Evolutionary conservation across 139 green algal species (phyloP).

Genomic region (Chlorella sp.): DNA sequence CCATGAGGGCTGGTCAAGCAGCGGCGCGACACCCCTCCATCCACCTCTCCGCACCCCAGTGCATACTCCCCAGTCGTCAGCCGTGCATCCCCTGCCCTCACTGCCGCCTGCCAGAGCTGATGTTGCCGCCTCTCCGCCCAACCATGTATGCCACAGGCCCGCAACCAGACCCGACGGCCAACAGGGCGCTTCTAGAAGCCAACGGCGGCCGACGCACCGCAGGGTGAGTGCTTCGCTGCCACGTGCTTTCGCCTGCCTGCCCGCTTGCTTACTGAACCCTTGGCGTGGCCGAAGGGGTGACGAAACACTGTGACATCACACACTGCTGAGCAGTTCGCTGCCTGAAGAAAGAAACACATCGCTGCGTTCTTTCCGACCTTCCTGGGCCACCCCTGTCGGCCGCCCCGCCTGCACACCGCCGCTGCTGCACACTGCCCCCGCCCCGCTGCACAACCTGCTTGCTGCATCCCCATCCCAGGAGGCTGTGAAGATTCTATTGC

Average conservation of each 20-base stretch:
- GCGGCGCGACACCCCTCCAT: neutral
- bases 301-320: slow-evolving; percentile 35
- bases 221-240: neutral
- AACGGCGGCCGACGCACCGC: neutral
- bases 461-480: neutral
- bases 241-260: neutral
- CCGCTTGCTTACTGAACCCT: neutral
- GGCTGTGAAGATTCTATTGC: slow-evolving; percentile 11
- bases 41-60: neutral
- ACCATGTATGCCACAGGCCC: no score
- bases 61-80: neutral
- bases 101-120: no score
- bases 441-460: neutral
- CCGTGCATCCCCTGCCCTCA: no score
- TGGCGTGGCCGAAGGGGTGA: slow-evolving; percentile 34
- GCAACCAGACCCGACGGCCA: no score
- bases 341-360: slow-evolving; percentile 44
- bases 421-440: no score
- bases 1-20: slow-evolving; percentile 23
- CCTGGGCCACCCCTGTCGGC: neutral
- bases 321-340: slow-evolving; percentile 31
- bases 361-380: slow-evolving; percentile 61
- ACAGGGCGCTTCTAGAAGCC: no score
- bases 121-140: no score
- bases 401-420: neutral